Base-by-base conservation (phyloP, 805 yeast species). In the Kazachstania kunashirensis region DNA sequence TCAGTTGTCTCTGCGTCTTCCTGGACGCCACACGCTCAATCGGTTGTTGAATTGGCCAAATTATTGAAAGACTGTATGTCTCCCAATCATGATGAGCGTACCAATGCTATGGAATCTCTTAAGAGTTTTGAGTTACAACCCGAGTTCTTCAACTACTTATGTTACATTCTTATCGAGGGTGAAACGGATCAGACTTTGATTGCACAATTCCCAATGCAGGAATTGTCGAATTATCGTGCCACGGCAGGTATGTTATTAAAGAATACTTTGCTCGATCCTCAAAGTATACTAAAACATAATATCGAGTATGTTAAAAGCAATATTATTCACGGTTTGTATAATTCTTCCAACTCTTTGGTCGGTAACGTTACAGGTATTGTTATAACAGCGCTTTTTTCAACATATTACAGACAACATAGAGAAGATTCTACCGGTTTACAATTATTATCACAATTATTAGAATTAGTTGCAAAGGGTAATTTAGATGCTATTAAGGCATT, bases 321-420 rank as follows among this genome's bases (percentile, higher is more conserved):
- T 37, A 59, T 70, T 17, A 45, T 65, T 46, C 49, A 57, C 43
- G 67, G 85, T 15, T 42, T 59, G 14, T 49, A 52, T 28, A 47
- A 54, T 19, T 39, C 53, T 2, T 23, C 36, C 10, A 36, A 38
- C 25, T 39, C 42, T 5, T 63, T 84, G 46, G 82, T 89, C 20
- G 71, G 95, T 42, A 85, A 83, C 53, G 84, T 89, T 42, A 79
- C 96, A 5, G 96, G 96, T 27, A 86, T 79, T 51, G 95, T 86
- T 34, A 77, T 89, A 36, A 83, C 96, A 2, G 71, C 95, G 0
- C 61, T 92, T 21, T 81, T 86, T 47, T 67, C 81, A 2, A 66
- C 74, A 8, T 60, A 60, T 38, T 59, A 53, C 41, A 50, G 61
- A 38, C 56, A 54, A 29, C 53, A 58, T 37, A 48, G 64, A 31